Percentiles rank a stretch among this genome's conserved stretches.
phyloP scores from a whole-genome alignment of 805 yeast genomes.

The Kluyveromyces nonfermentans region DNA sequence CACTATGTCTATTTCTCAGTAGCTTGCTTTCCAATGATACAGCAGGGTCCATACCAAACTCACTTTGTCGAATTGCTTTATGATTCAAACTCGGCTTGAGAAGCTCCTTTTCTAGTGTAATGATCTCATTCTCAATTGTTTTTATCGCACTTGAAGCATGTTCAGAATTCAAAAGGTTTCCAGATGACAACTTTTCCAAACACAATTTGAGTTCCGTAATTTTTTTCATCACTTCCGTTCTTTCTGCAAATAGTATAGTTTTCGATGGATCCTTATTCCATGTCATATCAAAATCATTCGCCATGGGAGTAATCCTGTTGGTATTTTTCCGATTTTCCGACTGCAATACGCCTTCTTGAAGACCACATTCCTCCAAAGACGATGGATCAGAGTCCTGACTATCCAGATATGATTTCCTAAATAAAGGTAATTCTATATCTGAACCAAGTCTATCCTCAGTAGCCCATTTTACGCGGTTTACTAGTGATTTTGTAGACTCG shows the following conservation, averaged over 20 bases:
- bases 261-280: neutral
- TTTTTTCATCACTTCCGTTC: neutral
- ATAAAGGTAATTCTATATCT: no score
- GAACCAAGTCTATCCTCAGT: no score
- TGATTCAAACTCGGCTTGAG: constrained; percentile 11
- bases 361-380: no score
- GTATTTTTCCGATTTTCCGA: no score
- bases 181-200: neutral
- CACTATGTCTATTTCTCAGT: constrained; percentile 21
- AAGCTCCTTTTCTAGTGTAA: neutral
- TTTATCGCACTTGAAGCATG: neutral
- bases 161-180: neutral
- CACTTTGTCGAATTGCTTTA: constrained; percentile 16
- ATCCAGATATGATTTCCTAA: no score
- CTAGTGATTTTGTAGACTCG: neutral
- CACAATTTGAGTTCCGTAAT: neutral
- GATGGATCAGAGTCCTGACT: no score
- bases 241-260: neutral
- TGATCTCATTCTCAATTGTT: neutral
- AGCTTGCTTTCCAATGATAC: constrained; percentile 23
- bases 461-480: neutral
- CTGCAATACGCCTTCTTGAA: no score
- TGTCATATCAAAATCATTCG: neutral
- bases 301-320: no score
- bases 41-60: constrained; percentile 8